Conservation (phyloP, 176 grass and related monocot genomes). For the Leersia perrieri region DNA sequence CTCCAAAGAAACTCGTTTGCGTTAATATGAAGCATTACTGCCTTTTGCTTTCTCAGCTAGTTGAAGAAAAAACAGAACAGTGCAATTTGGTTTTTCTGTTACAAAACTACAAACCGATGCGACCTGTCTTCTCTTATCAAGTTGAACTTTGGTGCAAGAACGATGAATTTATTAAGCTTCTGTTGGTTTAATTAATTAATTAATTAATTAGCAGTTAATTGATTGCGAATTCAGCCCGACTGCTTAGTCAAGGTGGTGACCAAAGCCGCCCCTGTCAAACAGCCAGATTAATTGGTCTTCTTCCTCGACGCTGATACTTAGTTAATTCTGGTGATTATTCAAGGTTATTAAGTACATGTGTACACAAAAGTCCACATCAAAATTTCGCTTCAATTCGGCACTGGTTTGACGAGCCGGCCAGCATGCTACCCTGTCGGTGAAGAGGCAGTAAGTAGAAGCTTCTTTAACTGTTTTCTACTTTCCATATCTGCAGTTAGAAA, state of each 20-base stretch:
- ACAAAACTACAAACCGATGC: background rate
- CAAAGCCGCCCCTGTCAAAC: background rate
- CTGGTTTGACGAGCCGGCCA: background rate
- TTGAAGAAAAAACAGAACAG: background rate
- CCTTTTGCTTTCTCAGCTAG: background rate
- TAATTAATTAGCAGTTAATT: background rate
- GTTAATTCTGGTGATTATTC: background rate
- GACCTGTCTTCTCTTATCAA: background rate
- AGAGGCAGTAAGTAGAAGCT: background rate
- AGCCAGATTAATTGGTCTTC: background rate
- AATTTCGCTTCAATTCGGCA: background rate
- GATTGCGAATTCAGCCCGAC: background rate
- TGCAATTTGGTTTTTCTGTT: background rate
- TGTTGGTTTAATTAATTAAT: background rate
- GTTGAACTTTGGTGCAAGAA: background rate
- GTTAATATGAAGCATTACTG: background rate
- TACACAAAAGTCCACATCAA: background rate
- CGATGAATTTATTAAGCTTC: background rate
- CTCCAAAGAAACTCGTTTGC: background rate
- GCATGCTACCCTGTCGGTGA: background rate
- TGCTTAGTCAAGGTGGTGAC: background rate
- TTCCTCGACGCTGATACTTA: background rate
- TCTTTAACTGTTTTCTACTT: background rate
- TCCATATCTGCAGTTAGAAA: background rate
- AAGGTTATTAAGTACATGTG: background rate